Evolutionary conservation across 257 asterid genomes (phyloP).

Genomic region (Gardenia jasminoides): DNA sequence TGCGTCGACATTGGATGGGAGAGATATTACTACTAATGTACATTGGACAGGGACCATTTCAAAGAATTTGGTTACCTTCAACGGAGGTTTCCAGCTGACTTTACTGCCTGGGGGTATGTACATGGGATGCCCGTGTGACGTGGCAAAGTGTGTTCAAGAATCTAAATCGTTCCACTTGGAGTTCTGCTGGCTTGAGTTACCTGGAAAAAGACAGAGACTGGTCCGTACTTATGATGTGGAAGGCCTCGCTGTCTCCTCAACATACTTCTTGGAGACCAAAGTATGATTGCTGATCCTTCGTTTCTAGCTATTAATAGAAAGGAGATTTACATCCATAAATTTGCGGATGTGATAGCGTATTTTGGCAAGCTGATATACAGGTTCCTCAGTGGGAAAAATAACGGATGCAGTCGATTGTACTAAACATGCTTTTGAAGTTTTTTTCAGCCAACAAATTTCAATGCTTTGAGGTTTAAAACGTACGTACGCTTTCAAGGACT

Average conservation of each 20-base stretch:
- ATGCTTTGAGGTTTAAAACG: not conserved
- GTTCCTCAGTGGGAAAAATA: not conserved
- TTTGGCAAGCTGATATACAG: not conserved
- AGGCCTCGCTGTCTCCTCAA: conserved; percentile 84
- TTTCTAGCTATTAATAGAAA: not conserved
- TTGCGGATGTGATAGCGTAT: not conserved
- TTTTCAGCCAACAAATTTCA: too few species aligned
- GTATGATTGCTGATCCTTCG: conserved; percentile 31
- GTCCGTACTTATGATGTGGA: conserved; percentile 85
- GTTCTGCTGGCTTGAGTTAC: conserved; percentile 84
- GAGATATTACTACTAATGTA: conserved; percentile 65
- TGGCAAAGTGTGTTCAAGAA: conserved; percentile 76
- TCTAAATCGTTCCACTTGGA: conserved; percentile 82
- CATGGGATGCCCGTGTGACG: conserved; percentile 85
- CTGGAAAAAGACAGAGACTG: conserved; percentile 72
- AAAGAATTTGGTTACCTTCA: conserved; percentile 53
- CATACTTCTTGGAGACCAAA: conserved; percentile 74
- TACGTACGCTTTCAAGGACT: not conserved
- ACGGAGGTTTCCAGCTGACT: conserved; percentile 70
- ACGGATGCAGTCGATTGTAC: not conserved
- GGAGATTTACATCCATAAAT: not conserved
- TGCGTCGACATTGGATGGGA: conserved; percentile 42
- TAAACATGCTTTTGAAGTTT: not conserved
- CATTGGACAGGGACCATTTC: conserved; percentile 76
- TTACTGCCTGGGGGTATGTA: conserved; percentile 81